Evolutionary conservation across 2,329 filamentous ascomycete species (phyloP).

Genomic region (Colletotrichum kahawae): DNA sequence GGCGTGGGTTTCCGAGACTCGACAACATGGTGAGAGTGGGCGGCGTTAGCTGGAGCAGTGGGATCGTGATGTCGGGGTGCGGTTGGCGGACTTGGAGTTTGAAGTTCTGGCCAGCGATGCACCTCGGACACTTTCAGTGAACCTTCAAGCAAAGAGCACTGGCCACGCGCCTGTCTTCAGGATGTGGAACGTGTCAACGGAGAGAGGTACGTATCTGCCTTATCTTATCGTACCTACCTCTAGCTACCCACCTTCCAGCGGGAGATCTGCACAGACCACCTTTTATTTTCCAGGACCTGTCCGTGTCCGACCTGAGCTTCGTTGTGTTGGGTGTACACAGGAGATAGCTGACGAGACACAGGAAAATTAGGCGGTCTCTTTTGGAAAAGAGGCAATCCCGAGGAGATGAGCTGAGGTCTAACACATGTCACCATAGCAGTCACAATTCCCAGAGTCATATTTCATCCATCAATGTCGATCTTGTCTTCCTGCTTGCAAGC

Average conservation of each 20-base stretch:
- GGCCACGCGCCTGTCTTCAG: slow-evolving; percentile 7
- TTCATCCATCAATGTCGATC: not conserved
- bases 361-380: no score
- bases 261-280: not conserved
- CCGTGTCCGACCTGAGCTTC: no score
- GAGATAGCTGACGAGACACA: no score
- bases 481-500: not conserved
- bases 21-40: slow-evolving; percentile 64
- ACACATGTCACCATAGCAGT: not conserved
- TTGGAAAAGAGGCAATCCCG: no score
- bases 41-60: not conserved
- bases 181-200: slow-evolving; percentile 13
- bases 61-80: not conserved
- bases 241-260: not conserved
- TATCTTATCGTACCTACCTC: slow-evolving; percentile 8
- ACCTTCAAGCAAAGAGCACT: slow-evolving; percentile 2
- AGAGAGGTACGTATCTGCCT: not conserved
- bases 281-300: not conserved
- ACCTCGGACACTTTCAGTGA: not conserved
- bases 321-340: no score
- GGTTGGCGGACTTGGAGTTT: not conserved
- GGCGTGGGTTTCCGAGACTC: slow-evolving; percentile 75
- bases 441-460: not conserved
- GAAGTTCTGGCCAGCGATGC: slow-evolving; percentile 20
- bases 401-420: no score